Evolutionary conservation across 306 rosid genomes (phyloP), one percentile per base, ranked within the genome.

Genomic region (Canavalia gladiata): DNA sequence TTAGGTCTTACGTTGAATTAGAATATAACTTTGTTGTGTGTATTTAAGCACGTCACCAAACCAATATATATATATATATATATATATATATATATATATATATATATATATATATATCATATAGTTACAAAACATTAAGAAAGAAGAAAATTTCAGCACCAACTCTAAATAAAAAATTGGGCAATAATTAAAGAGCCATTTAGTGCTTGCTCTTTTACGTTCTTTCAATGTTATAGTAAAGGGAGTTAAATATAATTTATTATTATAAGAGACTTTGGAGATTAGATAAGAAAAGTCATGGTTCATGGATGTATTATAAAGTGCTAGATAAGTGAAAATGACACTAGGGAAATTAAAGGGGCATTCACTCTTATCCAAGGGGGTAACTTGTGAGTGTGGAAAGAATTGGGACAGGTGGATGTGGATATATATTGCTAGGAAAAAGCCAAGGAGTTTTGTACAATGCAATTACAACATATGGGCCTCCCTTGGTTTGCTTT

Each of bases 241-340:
- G 50, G 37, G 73, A 28, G 4, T 51, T 71, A 25, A 77, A 43
- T 35, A 74, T 55, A 45, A 6, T 59, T 49, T 50, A 78, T 68
- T 68, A 68, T 33, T 82, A 85, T 83, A 85, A 85, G 88, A 85
- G 85, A 59, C 34, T 71, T 69, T 18, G 76, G 37, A 82, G 71
- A 83, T 89, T 58, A 83, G 88, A 86, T 91, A 83, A 82, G 89
- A 68, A 56, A 77, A 70, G 67, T 63, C 7, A 60, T 71, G 77
- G 37, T 64, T 52, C 68, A 47, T 69, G 41, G 8, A 43, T 47
- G 31, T 74, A n/a, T 58, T 71, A 70, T 56, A 90, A 76, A 78
- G 68, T 45, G 39, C n/a, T 12, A 80, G 81, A 83, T 83, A 87
- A 86, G 88, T 81, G 86, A 78, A 31, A 79, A 71, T 52, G 87